Percentiles rank a stretch among this genome's conserved stretches.
Conservation (phyloP, 2,329 filamentous ascomycete genomes). For the Plectosphaerella cucumerina region DNA sequence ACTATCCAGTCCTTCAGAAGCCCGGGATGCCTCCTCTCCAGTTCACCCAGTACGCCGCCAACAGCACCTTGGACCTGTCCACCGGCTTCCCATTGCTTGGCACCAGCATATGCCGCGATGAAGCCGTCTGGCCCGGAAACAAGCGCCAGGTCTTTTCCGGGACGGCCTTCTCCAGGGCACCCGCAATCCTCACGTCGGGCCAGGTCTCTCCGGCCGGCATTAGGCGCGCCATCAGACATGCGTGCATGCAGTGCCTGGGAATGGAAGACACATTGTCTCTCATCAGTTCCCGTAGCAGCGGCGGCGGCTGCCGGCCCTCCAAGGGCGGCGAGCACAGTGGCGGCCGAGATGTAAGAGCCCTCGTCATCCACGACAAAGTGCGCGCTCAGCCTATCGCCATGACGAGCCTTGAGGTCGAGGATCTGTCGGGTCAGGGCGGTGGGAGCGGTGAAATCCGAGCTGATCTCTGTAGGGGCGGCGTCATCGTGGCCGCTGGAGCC, state of each 20-base stretch:
- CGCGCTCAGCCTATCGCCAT: constrained; percentile 56
- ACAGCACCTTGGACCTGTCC: constrained; percentile 71
- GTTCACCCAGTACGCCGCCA: constrained; percentile 59
- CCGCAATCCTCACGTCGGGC: constrained; percentile 12
- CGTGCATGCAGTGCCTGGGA: constrained; percentile 20
- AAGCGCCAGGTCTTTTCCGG: constrained; percentile 64
- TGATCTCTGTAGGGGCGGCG: neutral
- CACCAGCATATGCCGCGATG: constrained; percentile 72
- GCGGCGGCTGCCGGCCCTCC: constrained; percentile 8
- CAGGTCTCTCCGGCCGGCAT: constrained; percentile 4
- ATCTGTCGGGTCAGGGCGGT: constrained; percentile 46
- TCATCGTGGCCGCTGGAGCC: neutral
- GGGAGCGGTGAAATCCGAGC: constrained; percentile 11
- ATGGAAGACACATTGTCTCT: constrained; percentile 16
- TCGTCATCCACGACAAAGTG: constrained; percentile 84
- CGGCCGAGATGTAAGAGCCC: constrained; percentile 56
- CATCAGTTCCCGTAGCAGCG: constrained; percentile 2
- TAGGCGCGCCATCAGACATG: constrained; percentile 14
- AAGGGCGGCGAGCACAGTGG: constrained; percentile 38
- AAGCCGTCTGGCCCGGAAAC: constrained; percentile 92
- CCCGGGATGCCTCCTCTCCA: constrained; percentile 44
- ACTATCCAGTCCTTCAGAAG: constrained; percentile 44
- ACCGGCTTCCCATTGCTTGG: constrained; percentile 71
- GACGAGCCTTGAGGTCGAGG: constrained; percentile 52
- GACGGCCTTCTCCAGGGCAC: constrained; percentile 19